phyloP scores from a whole-genome alignment of 108 stramenopile genomes.

The Skeletonema costatum region DNA sequence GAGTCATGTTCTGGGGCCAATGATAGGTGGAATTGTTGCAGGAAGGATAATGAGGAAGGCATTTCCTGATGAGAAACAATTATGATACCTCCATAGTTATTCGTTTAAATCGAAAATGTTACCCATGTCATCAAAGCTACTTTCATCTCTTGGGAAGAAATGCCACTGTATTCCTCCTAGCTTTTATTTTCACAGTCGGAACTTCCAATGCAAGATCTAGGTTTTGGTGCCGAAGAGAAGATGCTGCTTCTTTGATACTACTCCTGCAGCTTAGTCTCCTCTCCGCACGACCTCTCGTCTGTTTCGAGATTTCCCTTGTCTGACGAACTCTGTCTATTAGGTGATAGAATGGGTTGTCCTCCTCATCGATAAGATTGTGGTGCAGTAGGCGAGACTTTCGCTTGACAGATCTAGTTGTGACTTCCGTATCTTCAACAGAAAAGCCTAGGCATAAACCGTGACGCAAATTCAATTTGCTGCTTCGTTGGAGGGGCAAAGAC shows the following conservation, averaged over 20 bases:
- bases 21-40: conserved; percentile 48
- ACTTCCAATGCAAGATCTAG: background rate
- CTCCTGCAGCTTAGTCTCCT: conserved; percentile 16
- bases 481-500: conserved; percentile 42
- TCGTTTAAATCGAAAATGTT: background rate
- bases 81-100: background rate
- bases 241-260: background rate
- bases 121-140: no score
- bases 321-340: conserved; percentile 30
- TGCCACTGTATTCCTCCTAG: background rate
- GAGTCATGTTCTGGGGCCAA: conserved; percentile 35
- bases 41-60: conserved; percentile 48
- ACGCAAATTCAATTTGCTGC: conserved; percentile 55
- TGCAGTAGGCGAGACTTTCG: conserved; percentile 19
- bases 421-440: conserved; percentile 35
- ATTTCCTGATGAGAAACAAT: conserved; percentile 46
- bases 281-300: conserved; percentile 35
- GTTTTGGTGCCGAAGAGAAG: background rate
- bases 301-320: conserved; percentile 34
- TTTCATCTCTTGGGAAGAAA: background rate
- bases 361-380: conserved; percentile 27
- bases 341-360: conserved; percentile 39
- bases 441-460: conserved; percentile 50
- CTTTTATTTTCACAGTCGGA: background rate
- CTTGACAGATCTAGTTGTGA: background rate